Evolutionary conservation across 2,329 filamentous ascomycete species (phyloP), one percentile per base, ranked within the genome.

Genomic region (Parascedosporium putredinis): DNA sequence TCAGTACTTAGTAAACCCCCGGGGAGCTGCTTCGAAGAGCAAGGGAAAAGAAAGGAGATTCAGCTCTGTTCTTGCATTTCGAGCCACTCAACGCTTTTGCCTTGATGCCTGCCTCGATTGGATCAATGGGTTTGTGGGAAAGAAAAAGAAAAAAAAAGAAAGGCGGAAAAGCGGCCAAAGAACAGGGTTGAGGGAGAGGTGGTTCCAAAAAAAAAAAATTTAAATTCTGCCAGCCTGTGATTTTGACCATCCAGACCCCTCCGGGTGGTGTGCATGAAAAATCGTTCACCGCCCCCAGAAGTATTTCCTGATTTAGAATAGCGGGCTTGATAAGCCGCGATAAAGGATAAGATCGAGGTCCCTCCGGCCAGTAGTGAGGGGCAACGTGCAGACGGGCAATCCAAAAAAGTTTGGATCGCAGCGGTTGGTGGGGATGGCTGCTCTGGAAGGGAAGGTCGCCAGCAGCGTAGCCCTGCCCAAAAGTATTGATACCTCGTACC

Each of bases 201-300:
- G n/a, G n/a, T n/a, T n/a, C n/a, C 12, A 24, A 16, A 20, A 27
- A 45, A 27, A 27, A 27, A 45, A 45, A 45, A 45, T 10, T 14
- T 24, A 27, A 24, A 25, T 45, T 48, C 46, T 38, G 31, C 46
- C 46, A 38, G 22, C 46, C 46, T 25, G 46, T 48, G 31, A n/a
- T 31, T 29, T 42, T 7, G 20, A 18, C 14, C 22, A 25, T 27
- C 20, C 12, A 25, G 29, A 10, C 20, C 27, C 44, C 27, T 48
- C 20, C 5, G 10, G 18, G 42, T 45, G 42, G 44, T 16, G 18
- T 46, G 44, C 24, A 46, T 33, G 25, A 49, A 49, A 49, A 16
- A 38, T 34, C 34, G 8, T 20, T 42, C 47, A 49, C 47, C 47
- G 47, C 47, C 47, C 36, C 47, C 36, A 42, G 47, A 42, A 42